Base-by-base conservation (phyloP, 306 rosid genomes). In the Morella rubra region DNA sequence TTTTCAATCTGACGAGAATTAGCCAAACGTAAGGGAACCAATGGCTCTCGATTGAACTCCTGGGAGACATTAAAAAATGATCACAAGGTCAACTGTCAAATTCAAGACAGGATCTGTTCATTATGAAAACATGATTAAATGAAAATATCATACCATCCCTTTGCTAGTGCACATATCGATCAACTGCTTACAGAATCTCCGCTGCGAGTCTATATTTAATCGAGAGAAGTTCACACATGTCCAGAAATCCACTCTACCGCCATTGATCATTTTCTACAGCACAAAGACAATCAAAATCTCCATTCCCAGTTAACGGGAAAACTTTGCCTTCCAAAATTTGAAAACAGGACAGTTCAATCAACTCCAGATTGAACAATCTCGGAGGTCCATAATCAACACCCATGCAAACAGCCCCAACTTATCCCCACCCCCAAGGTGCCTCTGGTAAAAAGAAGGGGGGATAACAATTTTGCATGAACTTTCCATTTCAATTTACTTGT, bases 231-330 rank as follows among this genome's bases (percentile, higher is more conserved):
- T 88, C 41, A 94, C 79, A 42, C 88, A 88, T 0, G 77, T 75
- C 98, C 98, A 94, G 16, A 19, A 41, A 0, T 73, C 85, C 2
- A 94, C 81, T 0, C 4, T 71, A 0, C 95, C 98, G 13, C 92
- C 98, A 19, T 82, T 72, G 22, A 85, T 22, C 96, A 92, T 80
- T 94, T 82, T 94, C 98, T 94, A 76, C 71, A 85, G 45, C 41
- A 40, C 42, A 22, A 10, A 66, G 22, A 22, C 11, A 8, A 44
- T 72, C 55, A 32, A 61, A 9, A 14, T 58, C 1, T 58, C 8
- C 15, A 1, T 20, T 22, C 64, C 20, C 16, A 58, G 22, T 20
- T 8, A 8, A 22, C 41, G 0, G 32, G 15, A 24, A 58, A 13
- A 22, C 14, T 11, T 49, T 14, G 32, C 41, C 40, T 10, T 58